These are phyloP conservation scores for Arthrinium phaeospermum DNA, from an alignment of 2,329 filamentous ascomycete species.

Conservation along the genomic window DNA sequence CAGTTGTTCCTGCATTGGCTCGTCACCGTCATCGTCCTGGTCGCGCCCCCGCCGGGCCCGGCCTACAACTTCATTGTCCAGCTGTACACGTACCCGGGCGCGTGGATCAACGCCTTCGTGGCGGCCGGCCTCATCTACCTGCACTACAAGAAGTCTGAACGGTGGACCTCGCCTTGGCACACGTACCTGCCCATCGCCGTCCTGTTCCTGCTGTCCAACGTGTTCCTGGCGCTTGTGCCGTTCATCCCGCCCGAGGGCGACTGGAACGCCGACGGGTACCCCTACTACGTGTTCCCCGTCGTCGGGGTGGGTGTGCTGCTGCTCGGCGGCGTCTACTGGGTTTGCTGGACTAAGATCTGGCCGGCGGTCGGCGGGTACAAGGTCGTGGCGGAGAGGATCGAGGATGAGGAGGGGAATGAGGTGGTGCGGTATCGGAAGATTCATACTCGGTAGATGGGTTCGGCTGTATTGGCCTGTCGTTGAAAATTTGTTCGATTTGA, in stretches of 20 bases:
- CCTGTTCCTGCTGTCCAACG: conserved; percentile 56
- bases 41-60: conserved; percentile 70
- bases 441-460: conserved; percentile 28
- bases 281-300: conserved; percentile 62
- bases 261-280: conserved; percentile 55
- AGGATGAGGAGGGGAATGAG: conserved; percentile 44
- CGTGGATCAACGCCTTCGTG: conserved; percentile 61
- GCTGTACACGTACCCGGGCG: conserved; percentile 58
- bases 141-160: conserved; percentile 54
- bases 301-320: conserved; percentile 58
- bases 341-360: conserved; percentile 55
- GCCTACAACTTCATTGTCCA: conserved; percentile 73
- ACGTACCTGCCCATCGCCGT: conserved; percentile 54
- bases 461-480: background rate
- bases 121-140: conserved; percentile 57
- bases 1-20: conserved; percentile 69
- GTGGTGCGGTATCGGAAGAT: conserved; percentile 38
- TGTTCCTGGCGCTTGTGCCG: conserved; percentile 58
- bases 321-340: conserved; percentile 59
- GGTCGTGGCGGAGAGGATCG: conserved; percentile 49
- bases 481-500: background rate
- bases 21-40: conserved; percentile 67
- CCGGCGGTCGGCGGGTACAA: conserved; percentile 56
- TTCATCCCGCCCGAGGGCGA: conserved; percentile 59
- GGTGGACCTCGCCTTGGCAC: conserved; percentile 60